phyloP scores from a whole-genome alignment of 306 rosid species.

The Cyamopsis tetragonoloba region DNA sequence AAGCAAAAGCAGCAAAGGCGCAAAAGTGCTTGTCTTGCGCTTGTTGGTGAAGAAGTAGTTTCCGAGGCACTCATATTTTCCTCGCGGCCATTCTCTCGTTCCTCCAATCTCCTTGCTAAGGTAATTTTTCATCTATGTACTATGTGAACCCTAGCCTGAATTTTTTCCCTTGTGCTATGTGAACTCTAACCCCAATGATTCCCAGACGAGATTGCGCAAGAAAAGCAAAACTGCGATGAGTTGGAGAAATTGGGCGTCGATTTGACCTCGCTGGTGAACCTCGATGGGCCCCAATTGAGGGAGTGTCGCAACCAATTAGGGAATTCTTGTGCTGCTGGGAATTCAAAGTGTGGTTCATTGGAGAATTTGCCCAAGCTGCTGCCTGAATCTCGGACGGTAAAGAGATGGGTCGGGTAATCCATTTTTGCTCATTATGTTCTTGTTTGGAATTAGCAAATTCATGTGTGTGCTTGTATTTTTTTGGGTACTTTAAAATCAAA shows the following conservation, averaged over 20 bases:
- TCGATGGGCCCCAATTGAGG: conserved; percentile 70
- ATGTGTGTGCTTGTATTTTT: too few species aligned
- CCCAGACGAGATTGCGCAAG: conserved; percentile 29
- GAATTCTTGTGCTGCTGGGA: conserved; percentile 28
- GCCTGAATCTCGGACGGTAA: conserved; percentile 46
- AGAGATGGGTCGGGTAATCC: conserved; percentile 78
- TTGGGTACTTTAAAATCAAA: too few species aligned
- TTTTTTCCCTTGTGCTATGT: too few species aligned
- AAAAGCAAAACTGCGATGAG: conserved; percentile 57
- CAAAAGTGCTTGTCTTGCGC: too few species aligned
- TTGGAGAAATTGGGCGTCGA: conserved; percentile 69
- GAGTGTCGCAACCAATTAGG: conserved; percentile 49
- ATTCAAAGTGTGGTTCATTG: conserved; percentile 37
- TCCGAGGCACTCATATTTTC: too few species aligned
- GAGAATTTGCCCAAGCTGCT: conserved; percentile 36
- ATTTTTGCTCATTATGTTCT: not conserved
- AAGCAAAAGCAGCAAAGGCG: too few species aligned
- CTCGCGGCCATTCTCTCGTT: too few species aligned
- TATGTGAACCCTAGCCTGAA: too few species aligned
- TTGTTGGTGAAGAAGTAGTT: too few species aligned
- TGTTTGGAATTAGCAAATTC: not conserved
- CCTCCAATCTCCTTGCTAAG: too few species aligned
- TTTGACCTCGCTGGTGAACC: conserved; percentile 36
- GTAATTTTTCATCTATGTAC: too few species aligned
- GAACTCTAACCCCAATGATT: too few species aligned